Percentiles rank a stretch among this genome's conserved stretches.
These are phyloP conservation scores for Lojkania enalia DNA, from an alignment of 2,329 filamentous ascomycete species.

Conservation along the genomic window DNA sequence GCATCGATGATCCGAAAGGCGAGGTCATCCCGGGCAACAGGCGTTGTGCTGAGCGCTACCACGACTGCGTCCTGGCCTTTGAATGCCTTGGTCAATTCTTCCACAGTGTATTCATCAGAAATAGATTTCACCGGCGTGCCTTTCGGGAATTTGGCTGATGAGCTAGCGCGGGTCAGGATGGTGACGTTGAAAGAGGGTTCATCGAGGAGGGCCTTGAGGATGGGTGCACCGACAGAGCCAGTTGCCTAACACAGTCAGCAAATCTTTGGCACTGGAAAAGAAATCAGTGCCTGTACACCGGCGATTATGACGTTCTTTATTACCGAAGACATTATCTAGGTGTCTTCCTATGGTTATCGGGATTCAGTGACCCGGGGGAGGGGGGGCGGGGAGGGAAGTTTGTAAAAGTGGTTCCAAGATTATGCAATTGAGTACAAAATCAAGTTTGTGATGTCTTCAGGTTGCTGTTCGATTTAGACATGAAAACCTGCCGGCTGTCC, in stretches of 20 bases:
- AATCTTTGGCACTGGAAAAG: neutral
- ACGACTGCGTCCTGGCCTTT: slow-evolving; percentile 45
- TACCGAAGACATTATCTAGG: slow-evolving; percentile 9
- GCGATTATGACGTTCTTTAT: slow-evolving; percentile 36
- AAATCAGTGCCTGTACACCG: slow-evolving; percentile 15
- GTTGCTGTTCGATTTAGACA: too few species aligned
- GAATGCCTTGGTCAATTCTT: slow-evolving; percentile 38
- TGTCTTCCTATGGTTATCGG: too few species aligned
- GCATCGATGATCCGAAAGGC: slow-evolving; percentile 44
- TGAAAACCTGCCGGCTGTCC: too few species aligned
- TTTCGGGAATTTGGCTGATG: slow-evolving; percentile 24
- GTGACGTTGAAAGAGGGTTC: slow-evolving; percentile 40
- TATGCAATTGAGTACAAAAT: too few species aligned
- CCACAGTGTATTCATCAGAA: slow-evolving; percentile 27
- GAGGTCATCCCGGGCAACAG: slow-evolving; percentile 27
- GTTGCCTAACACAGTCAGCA: slow-evolving; percentile 39
- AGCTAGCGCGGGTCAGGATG: slow-evolving; percentile 35
- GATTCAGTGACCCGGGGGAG: too few species aligned
- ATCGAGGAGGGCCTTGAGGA: slow-evolving; percentile 37
- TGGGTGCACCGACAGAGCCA: slow-evolving; percentile 27
- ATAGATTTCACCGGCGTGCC: slow-evolving; percentile 32
- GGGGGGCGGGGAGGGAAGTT: too few species aligned
- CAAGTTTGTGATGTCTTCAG: too few species aligned
- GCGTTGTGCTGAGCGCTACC: slow-evolving; percentile 30
- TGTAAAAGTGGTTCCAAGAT: too few species aligned